These are phyloP conservation scores for Pochonia chlamydosporia DNA, from an alignment of 2,329 filamentous ascomycete species.

Conservation along the genomic window DNA sequence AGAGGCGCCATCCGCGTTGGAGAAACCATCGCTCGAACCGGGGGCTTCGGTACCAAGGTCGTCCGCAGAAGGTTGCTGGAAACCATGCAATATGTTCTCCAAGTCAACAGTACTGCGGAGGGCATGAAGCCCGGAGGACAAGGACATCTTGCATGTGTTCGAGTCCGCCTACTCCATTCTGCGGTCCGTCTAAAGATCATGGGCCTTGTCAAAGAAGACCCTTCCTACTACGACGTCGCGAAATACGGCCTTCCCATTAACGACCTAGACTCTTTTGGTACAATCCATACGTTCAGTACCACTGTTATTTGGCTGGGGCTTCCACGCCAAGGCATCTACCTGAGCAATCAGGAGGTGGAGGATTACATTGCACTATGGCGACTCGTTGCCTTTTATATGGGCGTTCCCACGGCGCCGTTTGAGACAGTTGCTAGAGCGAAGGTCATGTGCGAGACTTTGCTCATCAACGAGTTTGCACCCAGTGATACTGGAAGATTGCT, in stretches of 20 bases:
- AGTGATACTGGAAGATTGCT: background rate
- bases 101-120: background rate
- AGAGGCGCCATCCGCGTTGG: background rate
- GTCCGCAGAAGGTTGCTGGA: background rate
- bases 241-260: background rate
- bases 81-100: background rate
- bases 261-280: background rate
- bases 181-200: background rate
- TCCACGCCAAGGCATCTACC: background rate
- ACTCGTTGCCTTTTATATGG: background rate
- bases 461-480: background rate
- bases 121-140: background rate
- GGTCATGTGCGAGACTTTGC: background rate
- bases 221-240: background rate
- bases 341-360: background rate
- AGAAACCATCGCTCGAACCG: background rate
- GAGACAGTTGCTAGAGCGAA: background rate
- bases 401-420: background rate
- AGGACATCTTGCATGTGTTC: background rate
- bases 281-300: background rate
- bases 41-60: background rate
- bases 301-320: background rate
- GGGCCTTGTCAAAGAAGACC: background rate
- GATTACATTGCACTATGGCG: slow-evolving; percentile 1
- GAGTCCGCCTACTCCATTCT: background rate